These are phyloP conservation scores for Phytophthora chlamydospora DNA, from an alignment of 352 stramenopile species.

Conservation along the genomic window DNA sequence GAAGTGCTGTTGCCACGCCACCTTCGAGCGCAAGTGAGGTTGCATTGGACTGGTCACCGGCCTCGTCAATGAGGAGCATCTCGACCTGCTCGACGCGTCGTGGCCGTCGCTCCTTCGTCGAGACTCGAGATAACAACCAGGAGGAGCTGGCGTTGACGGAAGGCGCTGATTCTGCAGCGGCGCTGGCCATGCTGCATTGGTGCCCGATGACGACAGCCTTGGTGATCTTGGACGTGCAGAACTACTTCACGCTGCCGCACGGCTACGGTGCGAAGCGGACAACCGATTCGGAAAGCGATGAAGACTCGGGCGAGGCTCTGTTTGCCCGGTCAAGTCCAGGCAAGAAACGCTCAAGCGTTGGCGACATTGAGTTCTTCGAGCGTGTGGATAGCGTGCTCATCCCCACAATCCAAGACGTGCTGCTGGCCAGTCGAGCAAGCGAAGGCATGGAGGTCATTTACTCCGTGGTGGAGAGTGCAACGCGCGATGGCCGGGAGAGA, in stretches of 20 bases:
- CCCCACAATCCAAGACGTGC: constrained; percentile 62
- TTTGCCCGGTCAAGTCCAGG: neutral
- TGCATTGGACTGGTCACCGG: constrained; percentile 21
- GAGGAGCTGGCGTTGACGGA: neutral
- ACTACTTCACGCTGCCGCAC: constrained; percentile 59
- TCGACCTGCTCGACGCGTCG: constrained; percentile 12
- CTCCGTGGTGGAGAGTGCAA: constrained; percentile 90
- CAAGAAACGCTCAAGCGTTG: constrained; percentile 19
- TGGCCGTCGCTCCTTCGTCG: neutral
- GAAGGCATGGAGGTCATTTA: constrained; percentile 88
- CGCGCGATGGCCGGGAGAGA: constrained; percentile 81
- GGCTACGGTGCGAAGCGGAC: constrained; percentile 17
- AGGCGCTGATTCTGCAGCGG: constrained; percentile 1
- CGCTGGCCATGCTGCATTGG: constrained; percentile 45
- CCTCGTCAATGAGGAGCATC: constrained; percentile 17
- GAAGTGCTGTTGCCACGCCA: constrained; percentile 18
- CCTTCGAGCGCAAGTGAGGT: constrained; percentile 26
- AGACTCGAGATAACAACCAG: constrained; percentile 23
- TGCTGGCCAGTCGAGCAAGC: constrained; percentile 55
- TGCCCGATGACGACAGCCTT: constrained; percentile 71
- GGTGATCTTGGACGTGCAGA: constrained; percentile 72
- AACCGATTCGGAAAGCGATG: constrained; percentile 2
- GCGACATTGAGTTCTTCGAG: constrained; percentile 48
- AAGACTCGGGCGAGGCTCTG: constrained; percentile 23
- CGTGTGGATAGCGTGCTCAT: constrained; percentile 57